These are phyloP conservation scores for Neltuma alba DNA, from an alignment of 306 rosid species.

Conservation along the genomic window DNA sequence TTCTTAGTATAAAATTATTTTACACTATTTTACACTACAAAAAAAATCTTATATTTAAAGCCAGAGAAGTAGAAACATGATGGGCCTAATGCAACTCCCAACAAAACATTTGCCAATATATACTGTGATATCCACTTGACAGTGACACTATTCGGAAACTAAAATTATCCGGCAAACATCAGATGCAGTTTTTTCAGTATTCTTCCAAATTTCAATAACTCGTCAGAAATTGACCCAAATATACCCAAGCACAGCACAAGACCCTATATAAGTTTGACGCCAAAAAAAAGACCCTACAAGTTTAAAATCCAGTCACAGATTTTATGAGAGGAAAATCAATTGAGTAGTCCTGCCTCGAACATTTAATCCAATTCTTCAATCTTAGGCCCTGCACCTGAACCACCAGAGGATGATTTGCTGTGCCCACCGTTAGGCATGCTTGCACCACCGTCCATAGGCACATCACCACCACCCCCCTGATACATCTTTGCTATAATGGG, in stretches of 20 bases:
- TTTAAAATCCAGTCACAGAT: neutral
- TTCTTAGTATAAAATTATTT: too few species aligned
- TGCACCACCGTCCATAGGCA: slow-evolving; percentile 1
- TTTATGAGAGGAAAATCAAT: neutral
- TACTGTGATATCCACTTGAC: neutral
- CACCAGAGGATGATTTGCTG: neutral
- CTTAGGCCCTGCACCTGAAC: neutral
- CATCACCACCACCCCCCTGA: neutral
- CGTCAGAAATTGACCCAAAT: neutral
- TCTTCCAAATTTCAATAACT: neutral
- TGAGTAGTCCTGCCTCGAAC: neutral
- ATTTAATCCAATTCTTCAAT: neutral
- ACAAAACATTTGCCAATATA: too few species aligned
- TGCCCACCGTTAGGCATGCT: neutral
- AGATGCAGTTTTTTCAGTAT: neutral
- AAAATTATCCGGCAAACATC: neutral
- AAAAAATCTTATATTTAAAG: too few species aligned
- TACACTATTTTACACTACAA: too few species aligned
- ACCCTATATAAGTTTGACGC: too few species aligned
- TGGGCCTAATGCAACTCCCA: neutral
- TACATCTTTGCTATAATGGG: neutral
- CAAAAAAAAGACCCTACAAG: too few species aligned
- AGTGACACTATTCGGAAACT: neutral
- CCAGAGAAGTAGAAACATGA: too few species aligned
- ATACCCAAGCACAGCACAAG: neutral